Conservation (phyloP, 208 protist species). For the Trypanosoma congolense region DNA sequence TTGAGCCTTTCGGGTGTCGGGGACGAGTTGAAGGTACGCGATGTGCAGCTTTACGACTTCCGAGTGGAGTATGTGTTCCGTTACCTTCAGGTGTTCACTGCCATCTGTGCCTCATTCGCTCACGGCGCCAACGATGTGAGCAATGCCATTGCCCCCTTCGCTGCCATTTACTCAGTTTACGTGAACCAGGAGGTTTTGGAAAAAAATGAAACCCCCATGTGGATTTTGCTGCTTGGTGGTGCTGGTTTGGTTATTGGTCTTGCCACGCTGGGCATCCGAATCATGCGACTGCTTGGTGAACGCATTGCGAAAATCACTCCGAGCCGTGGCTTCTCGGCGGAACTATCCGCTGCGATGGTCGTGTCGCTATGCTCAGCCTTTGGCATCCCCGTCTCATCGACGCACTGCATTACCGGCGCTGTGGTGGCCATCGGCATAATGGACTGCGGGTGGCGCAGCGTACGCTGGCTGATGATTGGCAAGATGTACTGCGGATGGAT, state of each 20-base stretch:
- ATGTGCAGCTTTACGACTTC: constrained; percentile 48
- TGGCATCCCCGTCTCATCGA: constrained; percentile 84
- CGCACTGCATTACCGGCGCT: constrained; percentile 88
- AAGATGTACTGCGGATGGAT: constrained; percentile 79
- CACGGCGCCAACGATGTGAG: constrained; percentile 86
- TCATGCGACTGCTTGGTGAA: constrained; percentile 73
- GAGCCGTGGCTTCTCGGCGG: constrained; percentile 65
- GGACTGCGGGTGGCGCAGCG: constrained; percentile 50
- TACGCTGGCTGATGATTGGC: constrained; percentile 67
- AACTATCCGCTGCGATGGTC: constrained; percentile 66
- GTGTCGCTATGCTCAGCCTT: constrained; percentile 76
- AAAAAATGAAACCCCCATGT: constrained; percentile 42
- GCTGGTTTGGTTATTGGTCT: constrained; percentile 69
- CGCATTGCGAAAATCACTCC: constrained; percentile 76
- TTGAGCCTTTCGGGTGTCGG: background rate
- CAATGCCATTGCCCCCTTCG: constrained; percentile 76
- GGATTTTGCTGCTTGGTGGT: constrained; percentile 66
- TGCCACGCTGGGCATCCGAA: constrained; percentile 59
- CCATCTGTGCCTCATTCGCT: constrained; percentile 76
- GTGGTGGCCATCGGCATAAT: constrained; percentile 79
- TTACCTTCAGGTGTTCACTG: constrained; percentile 81
- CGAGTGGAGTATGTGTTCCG: constrained; percentile 68
- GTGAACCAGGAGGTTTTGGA: constrained; percentile 29
- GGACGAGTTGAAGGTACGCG: constrained; percentile 8
- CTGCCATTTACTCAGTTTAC: constrained; percentile 72